A percentile compares a stretch with the other conserved stretches of the same genome.
Conservation (phyloP, 108 stramenopile genomes). For the Cyclotella sp. region DNA sequence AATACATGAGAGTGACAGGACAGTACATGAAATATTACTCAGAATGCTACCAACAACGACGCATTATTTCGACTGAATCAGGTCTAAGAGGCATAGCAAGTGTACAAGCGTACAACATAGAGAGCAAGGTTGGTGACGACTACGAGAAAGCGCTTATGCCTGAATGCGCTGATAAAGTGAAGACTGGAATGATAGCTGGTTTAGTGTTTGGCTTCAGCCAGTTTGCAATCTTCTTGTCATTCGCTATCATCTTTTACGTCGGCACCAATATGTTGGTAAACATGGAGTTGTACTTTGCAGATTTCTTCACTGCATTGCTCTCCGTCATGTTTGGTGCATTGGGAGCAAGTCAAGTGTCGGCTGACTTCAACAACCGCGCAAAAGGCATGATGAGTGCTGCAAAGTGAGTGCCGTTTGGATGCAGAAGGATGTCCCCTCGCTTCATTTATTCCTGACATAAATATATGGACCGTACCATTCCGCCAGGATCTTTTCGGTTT, state of each 20-base stretch:
- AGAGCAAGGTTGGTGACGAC: constrained; percentile 49
- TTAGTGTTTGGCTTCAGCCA: constrained; percentile 50
- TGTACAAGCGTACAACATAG: constrained; percentile 63
- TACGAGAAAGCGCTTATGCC: constrained; percentile 45
- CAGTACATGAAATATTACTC: too few relatives aligned
- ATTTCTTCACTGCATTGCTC: constrained; percentile 54
- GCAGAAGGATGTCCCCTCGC: background rate
- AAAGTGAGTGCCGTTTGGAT: constrained; percentile 8
- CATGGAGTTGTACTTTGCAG: constrained; percentile 32
- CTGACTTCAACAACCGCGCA: constrained; percentile 48
- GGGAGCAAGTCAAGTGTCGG: constrained; percentile 57
- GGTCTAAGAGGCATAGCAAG: constrained; percentile 41
- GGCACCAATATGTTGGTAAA: constrained; percentile 38
- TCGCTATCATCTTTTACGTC: constrained; percentile 48
- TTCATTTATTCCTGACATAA: background rate
- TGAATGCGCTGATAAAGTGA: constrained; percentile 33
- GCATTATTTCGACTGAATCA: too few relatives aligned
- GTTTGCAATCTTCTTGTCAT: constrained; percentile 49
- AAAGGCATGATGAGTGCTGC: constrained; percentile 16
- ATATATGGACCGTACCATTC: constrained; percentile 26
- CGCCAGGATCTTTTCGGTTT: constrained; percentile 46
- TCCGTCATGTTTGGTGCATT: constrained; percentile 57
- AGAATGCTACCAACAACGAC: too few relatives aligned
- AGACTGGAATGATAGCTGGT: constrained; percentile 57
- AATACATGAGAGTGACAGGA: too few relatives aligned